Evolutionary conservation across 768 basidiomycete species (phyloP).

Genomic region (Xerocomellus dryophilus): DNA sequence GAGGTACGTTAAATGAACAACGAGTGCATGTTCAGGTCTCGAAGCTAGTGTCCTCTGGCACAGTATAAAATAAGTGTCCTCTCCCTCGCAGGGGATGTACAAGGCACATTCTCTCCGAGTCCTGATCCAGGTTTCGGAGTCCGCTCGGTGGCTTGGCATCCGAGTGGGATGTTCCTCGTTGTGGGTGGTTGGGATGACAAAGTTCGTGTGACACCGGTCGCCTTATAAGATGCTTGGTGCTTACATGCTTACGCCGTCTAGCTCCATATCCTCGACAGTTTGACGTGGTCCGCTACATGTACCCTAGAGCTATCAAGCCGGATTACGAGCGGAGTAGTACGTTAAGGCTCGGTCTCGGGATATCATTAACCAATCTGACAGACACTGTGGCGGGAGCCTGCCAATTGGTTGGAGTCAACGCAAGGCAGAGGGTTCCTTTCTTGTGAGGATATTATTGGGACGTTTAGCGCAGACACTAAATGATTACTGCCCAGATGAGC

Average conservation of each 20-base stretch:
- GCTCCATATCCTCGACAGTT: constrained; percentile 72
- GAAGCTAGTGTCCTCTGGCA: background rate
- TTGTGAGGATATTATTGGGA: constrained; percentile 46
- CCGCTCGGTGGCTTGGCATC: constrained; percentile 79
- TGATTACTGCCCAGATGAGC: constrained; percentile 51
- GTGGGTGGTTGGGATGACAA: constrained; percentile 90
- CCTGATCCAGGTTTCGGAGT: constrained; percentile 85
- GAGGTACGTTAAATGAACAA: constrained; percentile 50
- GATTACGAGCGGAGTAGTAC: constrained; percentile 54
- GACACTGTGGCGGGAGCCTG: constrained; percentile 84
- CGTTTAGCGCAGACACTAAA: background rate
- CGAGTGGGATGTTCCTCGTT: constrained; percentile 76
- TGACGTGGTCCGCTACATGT: constrained; percentile 69
- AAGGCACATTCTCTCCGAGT: constrained; percentile 66
- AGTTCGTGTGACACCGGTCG: constrained; percentile 36
- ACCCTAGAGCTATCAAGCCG: constrained; percentile 61
- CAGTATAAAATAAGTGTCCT: constrained; percentile 78
- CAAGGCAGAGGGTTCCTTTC: constrained; percentile 85
- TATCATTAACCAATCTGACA: constrained; percentile 30
- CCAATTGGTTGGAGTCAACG: constrained; percentile 79
- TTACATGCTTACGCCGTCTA: constrained; percentile 28
- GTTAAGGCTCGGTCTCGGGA: constrained; percentile 23
- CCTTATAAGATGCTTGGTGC: background rate
- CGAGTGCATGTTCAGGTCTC: background rate
- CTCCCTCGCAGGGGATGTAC: constrained; percentile 59